Evolutionary conservation across 2,329 filamentous ascomycete species (phyloP).

Genomic region (Fusarium foetens): DNA sequence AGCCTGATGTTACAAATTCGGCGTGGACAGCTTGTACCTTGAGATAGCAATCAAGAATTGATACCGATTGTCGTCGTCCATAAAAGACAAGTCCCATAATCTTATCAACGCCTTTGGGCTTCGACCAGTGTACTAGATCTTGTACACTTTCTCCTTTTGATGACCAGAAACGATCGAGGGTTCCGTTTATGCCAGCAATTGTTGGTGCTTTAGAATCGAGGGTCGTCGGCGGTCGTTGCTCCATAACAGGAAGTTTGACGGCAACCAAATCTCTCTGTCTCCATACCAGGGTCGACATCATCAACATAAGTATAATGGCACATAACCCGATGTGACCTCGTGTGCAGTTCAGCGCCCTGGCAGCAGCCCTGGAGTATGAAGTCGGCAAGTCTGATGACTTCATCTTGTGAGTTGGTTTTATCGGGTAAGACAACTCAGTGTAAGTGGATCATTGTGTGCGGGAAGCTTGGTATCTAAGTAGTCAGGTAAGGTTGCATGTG

Average conservation of each 20-base stretch:
- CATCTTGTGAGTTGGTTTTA: constrained; percentile 5
- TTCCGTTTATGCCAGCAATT: neutral
- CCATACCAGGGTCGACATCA: constrained; percentile 33
- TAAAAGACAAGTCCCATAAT: constrained; percentile 60
- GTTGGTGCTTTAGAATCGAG: neutral
- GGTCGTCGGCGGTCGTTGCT: constrained; percentile 4
- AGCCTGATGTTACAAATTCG: neutral
- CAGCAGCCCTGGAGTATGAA: neutral
- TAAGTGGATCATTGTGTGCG: neutral
- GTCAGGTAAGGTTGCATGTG: neutral
- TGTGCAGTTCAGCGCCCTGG: constrained; percentile 18
- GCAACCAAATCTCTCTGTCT: constrained; percentile 27
- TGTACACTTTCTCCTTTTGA: constrained; percentile 30
- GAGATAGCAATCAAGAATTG: constrained; percentile 59
- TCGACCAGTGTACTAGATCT: constrained; percentile 32
- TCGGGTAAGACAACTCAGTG: neutral
- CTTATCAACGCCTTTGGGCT: constrained; percentile 41
- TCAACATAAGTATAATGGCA: constrained; percentile 30
- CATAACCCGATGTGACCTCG: constrained; percentile 29
- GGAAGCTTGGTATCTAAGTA: constrained; percentile 23
- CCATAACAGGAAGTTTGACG: constrained; percentile 17
- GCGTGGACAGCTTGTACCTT: constrained; percentile 43
- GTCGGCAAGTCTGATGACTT: constrained; percentile 12
- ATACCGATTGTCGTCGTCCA: constrained; percentile 55
- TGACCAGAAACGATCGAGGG: constrained; percentile 40